Percentiles rank a stretch among this genome's conserved stretches.
These are phyloP conservation scores for Elaphomyces granulatus DNA, from an alignment of 495 filamentous ascomycete genomes.

Conservation along the genomic window DNA sequence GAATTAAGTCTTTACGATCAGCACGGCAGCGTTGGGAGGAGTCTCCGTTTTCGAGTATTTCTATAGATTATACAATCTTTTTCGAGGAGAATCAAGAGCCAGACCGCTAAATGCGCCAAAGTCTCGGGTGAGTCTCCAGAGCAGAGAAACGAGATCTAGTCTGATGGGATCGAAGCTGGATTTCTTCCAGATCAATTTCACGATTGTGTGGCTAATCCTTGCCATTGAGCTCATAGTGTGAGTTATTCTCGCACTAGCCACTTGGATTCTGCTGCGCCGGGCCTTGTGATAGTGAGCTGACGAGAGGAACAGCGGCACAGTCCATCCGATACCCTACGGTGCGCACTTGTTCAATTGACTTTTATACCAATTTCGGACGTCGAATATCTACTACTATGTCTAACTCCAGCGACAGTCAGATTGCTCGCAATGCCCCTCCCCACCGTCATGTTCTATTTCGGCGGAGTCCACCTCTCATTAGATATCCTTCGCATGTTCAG, in stretches of 20 bases:
- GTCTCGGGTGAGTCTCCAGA: conserved; percentile 27
- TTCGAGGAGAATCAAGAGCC: conserved; percentile 34
- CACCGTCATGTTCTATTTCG: conserved; percentile 45
- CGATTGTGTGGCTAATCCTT: conserved; percentile 35
- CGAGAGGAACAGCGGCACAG: conserved; percentile 21
- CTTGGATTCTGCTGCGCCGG: conserved; percentile 8
- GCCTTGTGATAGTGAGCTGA: not conserved
- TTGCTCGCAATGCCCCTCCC: conserved; percentile 48
- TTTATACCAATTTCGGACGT: conserved; percentile 13
- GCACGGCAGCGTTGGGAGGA: conserved; percentile 40
- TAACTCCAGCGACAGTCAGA: conserved; percentile 35
- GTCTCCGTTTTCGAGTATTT: conserved; percentile 48
- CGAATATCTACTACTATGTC: conserved; percentile 10
- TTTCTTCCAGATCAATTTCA: conserved; percentile 50
- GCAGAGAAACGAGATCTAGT: not conserved
- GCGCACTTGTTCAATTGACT: conserved; percentile 8
- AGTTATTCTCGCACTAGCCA: conserved; percentile 6
- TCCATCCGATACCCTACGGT: conserved; percentile 26
- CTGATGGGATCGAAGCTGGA: conserved; percentile 33
- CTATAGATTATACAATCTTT: conserved; percentile 30
- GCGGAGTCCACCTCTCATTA: conserved; percentile 38
- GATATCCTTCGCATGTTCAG: conserved; percentile 29
- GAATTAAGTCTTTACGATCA: conserved; percentile 45
- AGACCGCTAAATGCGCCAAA: conserved; percentile 38
- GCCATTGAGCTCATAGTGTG: conserved; percentile 41